A percentile compares a stretch with the other conserved stretches of the same genome.
phyloP scores from a whole-genome alignment of 2,329 filamentous ascomycete genomes.

The Xylariaceae sp. region DNA sequence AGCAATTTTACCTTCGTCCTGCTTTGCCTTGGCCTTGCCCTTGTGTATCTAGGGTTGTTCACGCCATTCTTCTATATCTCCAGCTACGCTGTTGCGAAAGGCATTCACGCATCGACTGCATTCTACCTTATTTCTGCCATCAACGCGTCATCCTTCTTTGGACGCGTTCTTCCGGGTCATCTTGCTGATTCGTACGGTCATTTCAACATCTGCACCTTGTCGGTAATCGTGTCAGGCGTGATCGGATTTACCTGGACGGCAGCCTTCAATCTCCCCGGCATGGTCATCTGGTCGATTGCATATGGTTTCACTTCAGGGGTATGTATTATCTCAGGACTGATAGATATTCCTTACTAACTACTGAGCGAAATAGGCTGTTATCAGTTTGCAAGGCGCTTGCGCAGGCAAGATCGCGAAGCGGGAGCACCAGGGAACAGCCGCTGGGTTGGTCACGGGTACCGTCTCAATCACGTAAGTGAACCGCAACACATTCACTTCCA shows the following conservation, averaged over 20 bases:
- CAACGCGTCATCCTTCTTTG: conserved; percentile 36
- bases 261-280: conserved; percentile 38
- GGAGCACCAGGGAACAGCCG: conserved; percentile 37
- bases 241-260: conserved; percentile 43
- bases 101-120: conserved; percentile 28
- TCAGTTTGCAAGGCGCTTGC: conserved; percentile 44
- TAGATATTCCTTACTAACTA: no score
- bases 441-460: conserved; percentile 40
- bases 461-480: conserved; percentile 40
- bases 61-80: conserved; percentile 36
- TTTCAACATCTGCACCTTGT: conserved; percentile 27
- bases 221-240: conserved; percentile 31
- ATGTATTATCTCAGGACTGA: no score
- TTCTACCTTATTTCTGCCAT: conserved; percentile 37
- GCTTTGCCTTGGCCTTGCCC: conserved; percentile 32
- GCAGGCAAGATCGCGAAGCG: conserved; percentile 38
- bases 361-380: no score
- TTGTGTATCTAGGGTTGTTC: conserved; percentile 37
- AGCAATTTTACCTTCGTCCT: conserved; percentile 21
- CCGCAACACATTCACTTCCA: not conserved
- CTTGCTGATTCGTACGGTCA: conserved; percentile 29
- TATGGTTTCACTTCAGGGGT: conserved; percentile 46
- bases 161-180: conserved; percentile 33
- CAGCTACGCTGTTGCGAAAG: conserved; percentile 23
- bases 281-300: conserved; percentile 40